Percentiles rank a stretch among this genome's conserved stretches.
phyloP scores from a whole-genome alignment of 2,329 filamentous ascomycete species.

The Aureobasidium melanogenum region DNA sequence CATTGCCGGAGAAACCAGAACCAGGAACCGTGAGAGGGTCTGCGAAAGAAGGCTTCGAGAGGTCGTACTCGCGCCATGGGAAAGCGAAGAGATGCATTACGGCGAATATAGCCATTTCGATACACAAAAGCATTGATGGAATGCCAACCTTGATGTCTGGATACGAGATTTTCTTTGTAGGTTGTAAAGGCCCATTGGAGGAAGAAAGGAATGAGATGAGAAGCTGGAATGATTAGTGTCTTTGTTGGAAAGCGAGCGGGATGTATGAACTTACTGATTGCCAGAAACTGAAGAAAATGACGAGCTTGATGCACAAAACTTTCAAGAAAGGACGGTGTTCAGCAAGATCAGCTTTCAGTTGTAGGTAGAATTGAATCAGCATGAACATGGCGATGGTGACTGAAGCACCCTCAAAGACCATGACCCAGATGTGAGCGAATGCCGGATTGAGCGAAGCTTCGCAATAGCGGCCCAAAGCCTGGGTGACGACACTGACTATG shows the following conservation, averaged over 20 bases:
- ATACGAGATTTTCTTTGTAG: slow-evolving; percentile 54
- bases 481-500: slow-evolving; percentile 63
- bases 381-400: slow-evolving; percentile 84
- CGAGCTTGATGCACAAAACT: slow-evolving; percentile 77
- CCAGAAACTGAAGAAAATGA: slow-evolving; percentile 90
- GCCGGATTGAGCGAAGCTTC: slow-evolving; percentile 67
- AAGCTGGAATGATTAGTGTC: slow-evolving; percentile 27
- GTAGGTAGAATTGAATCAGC: slow-evolving; percentile 77
- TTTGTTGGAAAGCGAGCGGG: neutral
- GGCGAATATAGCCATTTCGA: slow-evolving; percentile 78
- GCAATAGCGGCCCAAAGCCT: slow-evolving; percentile 65
- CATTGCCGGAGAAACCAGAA: slow-evolving; percentile 17
- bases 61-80: slow-evolving; percentile 61
- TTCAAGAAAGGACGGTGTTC: slow-evolving; percentile 69
- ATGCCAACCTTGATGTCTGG: slow-evolving; percentile 76
- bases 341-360: slow-evolving; percentile 59
- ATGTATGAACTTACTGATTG: slow-evolving; percentile 43
- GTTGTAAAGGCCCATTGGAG: slow-evolving; percentile 54
- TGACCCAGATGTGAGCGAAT: slow-evolving; percentile 79
- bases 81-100: slow-evolving; percentile 77
- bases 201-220: slow-evolving; percentile 53
- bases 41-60: slow-evolving; percentile 19
- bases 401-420: slow-evolving; percentile 60
- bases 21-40: slow-evolving; percentile 22
- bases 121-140: slow-evolving; percentile 65